Base-by-base conservation (phyloP, 352 stramenopile species). In the Halophytophthora batemanensis region DNA sequence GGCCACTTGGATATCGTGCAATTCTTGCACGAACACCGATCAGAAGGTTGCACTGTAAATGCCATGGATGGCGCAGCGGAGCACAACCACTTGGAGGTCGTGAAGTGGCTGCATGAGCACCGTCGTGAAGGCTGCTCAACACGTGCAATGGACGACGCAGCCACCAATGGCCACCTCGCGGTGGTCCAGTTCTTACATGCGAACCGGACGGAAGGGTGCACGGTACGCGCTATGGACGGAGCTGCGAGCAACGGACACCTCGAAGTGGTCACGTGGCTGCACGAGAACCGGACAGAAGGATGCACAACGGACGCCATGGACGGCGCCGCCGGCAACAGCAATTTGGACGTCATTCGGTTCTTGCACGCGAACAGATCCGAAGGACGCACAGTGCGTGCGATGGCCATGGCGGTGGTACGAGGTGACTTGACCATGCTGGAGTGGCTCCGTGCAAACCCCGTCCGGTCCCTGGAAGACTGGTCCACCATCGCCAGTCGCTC, bases 251-350 rank as follows among this genome's bases (percentile, higher is more conserved):
- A 33, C 11, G 35, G 35, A 1, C 45, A 52, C 14, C 6, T 52
- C 3, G 45, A 42, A 17, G 28, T 52, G 5, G 35, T 52, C 6
- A 34, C 33, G 33, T 53, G 41, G 21, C 2, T 53, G 0, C 45
- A 53, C 19, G 36, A 36, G 7, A 36, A 13, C 33, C 43, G 31
- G 21, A 22, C 35, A 3, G 21, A 22, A n/a, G 33, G 21, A 23
- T 56, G 45, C 36, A 47, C 40, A 12, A 22, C 28, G 22, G 19
- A 49, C 37, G 57, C 51, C 7, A 65, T 65, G 57, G 57, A 60
- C n/a, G 43, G 22, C 1, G 57, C 57, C 2, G 50, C 57, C 2
- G 49, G 37, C 15, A 55, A 47, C 37, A 44, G 57, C 6, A 29
- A 51, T 25, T 19, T 60, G 6, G 43, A 50, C 3, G 38, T 60